Conservation (phyloP, 306 rosid genomes). For the Arachis stenosperma region DNA sequence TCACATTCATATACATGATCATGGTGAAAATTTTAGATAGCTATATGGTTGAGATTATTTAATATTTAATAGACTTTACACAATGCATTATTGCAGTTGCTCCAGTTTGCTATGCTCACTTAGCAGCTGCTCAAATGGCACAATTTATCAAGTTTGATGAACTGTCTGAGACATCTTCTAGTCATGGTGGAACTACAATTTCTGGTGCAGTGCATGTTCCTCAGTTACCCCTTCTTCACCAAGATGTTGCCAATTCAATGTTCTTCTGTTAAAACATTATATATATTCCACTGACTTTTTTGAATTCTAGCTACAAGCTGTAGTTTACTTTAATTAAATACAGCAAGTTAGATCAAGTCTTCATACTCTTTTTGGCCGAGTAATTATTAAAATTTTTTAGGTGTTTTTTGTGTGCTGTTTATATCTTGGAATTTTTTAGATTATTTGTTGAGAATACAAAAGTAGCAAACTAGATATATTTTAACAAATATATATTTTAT, state of each 20-base stretch:
- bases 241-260: conserved; percentile 32
- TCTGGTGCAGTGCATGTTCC: conserved; percentile 12
- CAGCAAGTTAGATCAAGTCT: not conserved
- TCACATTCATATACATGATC: too few relatives aligned
- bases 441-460: too few relatives aligned
- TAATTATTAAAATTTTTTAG: too few relatives aligned
- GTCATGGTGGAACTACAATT: conserved; percentile 28
- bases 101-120: conserved; percentile 49
- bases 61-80: too few relatives aligned
- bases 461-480: too few relatives aligned
- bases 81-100: conserved; percentile 41
- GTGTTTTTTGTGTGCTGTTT: too few relatives aligned
- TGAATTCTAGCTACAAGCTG: not conserved
- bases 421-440: too few relatives aligned
- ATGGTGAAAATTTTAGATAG: too few relatives aligned
- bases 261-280: conserved; percentile 42
- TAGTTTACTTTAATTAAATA: not conserved
- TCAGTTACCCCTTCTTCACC: conserved; percentile 37
- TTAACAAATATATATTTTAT: too few relatives aligned
- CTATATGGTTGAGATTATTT: too few relatives aligned
- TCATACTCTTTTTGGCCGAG: not conserved
- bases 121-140: conserved; percentile 47
- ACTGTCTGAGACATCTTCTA: conserved; percentile 20
- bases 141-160: conserved; percentile 48
- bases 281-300: not conserved